Base-by-base conservation (phyloP, 2,329 filamentous ascomycete genomes). In the Phialocephala sp. region DNA sequence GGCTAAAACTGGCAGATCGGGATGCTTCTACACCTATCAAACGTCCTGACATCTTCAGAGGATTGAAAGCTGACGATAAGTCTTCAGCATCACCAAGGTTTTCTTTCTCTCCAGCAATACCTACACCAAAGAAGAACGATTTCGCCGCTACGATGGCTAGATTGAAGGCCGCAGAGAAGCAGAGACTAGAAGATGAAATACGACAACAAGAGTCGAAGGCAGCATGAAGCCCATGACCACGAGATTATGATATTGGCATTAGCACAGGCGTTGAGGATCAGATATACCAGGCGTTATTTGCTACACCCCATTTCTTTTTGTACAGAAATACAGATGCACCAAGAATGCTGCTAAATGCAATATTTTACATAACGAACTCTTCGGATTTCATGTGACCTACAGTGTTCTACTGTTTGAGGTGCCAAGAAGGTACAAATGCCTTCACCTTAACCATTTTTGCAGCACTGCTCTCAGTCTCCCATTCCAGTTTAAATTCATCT, bases 361-460 rank as follows among this genome's bases (percentile, higher is more conserved):
- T 18, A 54, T n/a, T 35, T 32, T 54, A 35, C 22, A 52, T 14
- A 54, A 5, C 14, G 2, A 32, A 14, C 50, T 50, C 24, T 52
- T 45, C 8, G 43, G 43, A 52, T 27, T 8, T 14, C 14, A 14
- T 18, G 22, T 32, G 8, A 35, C 45, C 11, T 15, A 11, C 45
- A 35, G 24, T 32, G 15, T 36, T 68, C 65, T 77, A 76, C 63
- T 77, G 61, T 59, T 66, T 54, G 12, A 70, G 64, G 67, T 75
- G 73, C 94, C 94, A 98, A 47, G 87, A 82, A 0, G 94, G 93
- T 72, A 97, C 89, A 78, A 97, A 91, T 0, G 94, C 92, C 80
- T 91, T 93, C 41, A 93, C 74, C 71, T 83, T 86, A 18, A 87
- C 80, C 54, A 82, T 82, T 55, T 79, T 76, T 37, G 74, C 73